Evolutionary conservation across 805 yeast species (phyloP), one percentile per base, ranked within the genome.

Genomic region (Wickerhamomyces alni): DNA sequence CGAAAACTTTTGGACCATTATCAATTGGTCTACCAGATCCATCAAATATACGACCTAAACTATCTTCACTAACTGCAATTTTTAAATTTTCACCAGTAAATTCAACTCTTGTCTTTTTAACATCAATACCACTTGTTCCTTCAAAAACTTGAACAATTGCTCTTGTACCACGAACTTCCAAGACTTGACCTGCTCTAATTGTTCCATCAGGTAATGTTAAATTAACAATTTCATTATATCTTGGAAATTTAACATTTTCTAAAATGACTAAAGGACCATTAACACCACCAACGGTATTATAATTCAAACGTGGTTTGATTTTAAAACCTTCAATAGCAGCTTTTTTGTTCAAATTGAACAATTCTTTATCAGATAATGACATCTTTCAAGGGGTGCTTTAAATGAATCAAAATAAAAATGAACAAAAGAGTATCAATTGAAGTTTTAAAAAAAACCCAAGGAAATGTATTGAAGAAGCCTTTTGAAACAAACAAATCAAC

Each of bases 21-120:
- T 93, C 99, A 55, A 87, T 91, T 44, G 99, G 95, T 69, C 95
- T 81, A 68, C 98, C 99, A 27, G 97, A 89, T 65, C 99, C 99
- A 67, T 93, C 96, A 64, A 93, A 93, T 50, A 93, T 86, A 74
- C 99, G 84, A 50, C 99, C 99, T 59, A 94, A 73, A 74, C 89
- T 82, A 61, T 93, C 99, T 66, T 93, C 99, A 41, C 95, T 83
- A 18, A 93, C 99, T 17, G 98, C 84, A 49, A 93, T 87, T 65
- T 81, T 86, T 73, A 93, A 74, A 65, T 80, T 86, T 63, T 91
- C 81, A 46, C 99, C 99, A 30, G 99, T 89, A 69, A 93, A 91
- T 67, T 94, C 98, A 45, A 94, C 96, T 43, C 88, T 77, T 37
- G 99, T 93, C 71, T 89, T 93, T 70, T 93, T 89, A 47, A 93